Conservation (phyloP, 2,329 filamentous ascomycete genomes). For the Myriosclerotinia duriaeana region DNA sequence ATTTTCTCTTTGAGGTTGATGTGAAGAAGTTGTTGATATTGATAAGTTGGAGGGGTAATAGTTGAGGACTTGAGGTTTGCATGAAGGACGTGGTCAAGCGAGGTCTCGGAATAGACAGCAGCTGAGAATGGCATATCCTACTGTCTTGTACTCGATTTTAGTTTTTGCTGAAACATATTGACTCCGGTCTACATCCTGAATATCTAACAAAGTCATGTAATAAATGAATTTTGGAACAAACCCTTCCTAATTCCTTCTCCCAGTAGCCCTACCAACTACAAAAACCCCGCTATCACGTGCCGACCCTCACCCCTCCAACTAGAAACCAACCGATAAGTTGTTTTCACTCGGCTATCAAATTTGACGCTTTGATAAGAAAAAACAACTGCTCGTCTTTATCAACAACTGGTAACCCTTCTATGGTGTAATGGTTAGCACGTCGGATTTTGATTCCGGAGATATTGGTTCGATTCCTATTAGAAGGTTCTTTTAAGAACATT, state of each 20-base stretch:
- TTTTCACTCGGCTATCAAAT: background rate
- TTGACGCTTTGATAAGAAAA: background rate
- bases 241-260: background rate
- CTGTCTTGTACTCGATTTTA: background rate
- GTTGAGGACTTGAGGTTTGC: background rate
- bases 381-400: rapidly evolving
- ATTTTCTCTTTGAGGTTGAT: background rate
- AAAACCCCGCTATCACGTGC: background rate
- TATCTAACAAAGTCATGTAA: background rate
- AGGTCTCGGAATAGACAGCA: constrained; percentile 12
- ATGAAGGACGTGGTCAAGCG: constrained; percentile 13
- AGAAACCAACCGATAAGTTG: background rate
- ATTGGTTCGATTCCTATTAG: constrained; percentile 27
- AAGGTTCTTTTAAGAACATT: constrained; percentile 20
- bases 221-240: background rate
- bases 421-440: constrained; percentile 26
- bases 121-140: background rate
- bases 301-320: background rate
- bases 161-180: background rate
- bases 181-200: background rate
- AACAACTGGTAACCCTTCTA: constrained; percentile 5
- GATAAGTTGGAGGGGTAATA: background rate
- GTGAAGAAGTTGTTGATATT: background rate
- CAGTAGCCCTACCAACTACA: background rate
- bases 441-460: constrained; percentile 25